Conservation (phyloP, 306 rosid species). For the Trichosanthes truncata region DNA sequence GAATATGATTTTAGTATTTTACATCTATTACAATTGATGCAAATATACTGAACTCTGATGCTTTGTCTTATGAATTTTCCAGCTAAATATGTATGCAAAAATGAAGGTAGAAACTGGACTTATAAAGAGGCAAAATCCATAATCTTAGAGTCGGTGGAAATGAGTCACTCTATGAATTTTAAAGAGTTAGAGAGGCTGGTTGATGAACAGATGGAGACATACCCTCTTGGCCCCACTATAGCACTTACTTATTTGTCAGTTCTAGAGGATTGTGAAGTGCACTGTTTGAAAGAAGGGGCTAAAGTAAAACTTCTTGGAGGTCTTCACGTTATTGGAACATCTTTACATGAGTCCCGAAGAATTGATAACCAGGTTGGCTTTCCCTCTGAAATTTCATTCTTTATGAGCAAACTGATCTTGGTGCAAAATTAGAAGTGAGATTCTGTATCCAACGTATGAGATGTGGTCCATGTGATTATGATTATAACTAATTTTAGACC, state of each 20-base stretch:
- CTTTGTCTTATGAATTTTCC: constrained; percentile 24
- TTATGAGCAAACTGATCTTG: neutral
- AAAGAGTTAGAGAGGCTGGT: constrained; percentile 68
- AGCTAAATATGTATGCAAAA: constrained; percentile 85
- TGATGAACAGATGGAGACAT: constrained; percentile 63
- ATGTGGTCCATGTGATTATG: neutral
- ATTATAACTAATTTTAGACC: neutral
- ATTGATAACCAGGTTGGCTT: constrained; percentile 82
- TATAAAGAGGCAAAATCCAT: constrained; percentile 74
- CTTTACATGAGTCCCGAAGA: constrained; percentile 93
- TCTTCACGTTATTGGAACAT: constrained; percentile 94
- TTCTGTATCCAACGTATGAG: neutral
- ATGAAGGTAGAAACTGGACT: constrained; percentile 79
- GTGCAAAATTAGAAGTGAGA: neutral
- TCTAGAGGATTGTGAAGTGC: constrained; percentile 75
- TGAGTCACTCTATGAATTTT: constrained; percentile 63
- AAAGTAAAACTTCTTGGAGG: constrained; percentile 93
- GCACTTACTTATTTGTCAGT: constrained; percentile 75
- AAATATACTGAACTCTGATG: constrained; percentile 16
- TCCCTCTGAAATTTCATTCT: neutral
- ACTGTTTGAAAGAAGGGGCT: constrained; percentile 70
- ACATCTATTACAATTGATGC: constrained; percentile 4
- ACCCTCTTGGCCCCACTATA: constrained; percentile 91
- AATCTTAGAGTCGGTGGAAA: constrained; percentile 70
- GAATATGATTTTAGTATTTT: constrained; percentile 9